phyloP scores from a whole-genome alignment of 257 asterid genomes.

The Lavandula angustifolia region DNA sequence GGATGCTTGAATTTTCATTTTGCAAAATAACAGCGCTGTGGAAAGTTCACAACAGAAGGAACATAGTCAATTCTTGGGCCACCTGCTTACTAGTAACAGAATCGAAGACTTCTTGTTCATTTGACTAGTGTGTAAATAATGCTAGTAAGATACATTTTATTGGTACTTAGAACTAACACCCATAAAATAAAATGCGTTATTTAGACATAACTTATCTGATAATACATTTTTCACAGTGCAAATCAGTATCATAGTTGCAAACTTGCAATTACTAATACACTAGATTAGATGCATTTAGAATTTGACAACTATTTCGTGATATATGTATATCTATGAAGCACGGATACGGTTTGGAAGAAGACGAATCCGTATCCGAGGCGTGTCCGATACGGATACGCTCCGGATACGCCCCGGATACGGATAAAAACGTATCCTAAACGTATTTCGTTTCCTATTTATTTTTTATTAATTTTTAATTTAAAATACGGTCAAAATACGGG shows the following conservation, averaged over 20 bases:
- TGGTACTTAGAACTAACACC: conserved; percentile 1
- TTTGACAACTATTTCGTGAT: not conserved
- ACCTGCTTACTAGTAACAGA: conserved; percentile 10
- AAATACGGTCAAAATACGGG: too few species aligned
- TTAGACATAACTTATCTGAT: not conserved
- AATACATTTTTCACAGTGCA: not conserved
- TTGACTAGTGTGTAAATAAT: not conserved
- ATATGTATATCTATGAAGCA: too few species aligned
- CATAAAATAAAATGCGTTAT: not conserved
- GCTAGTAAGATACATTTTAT: not conserved
- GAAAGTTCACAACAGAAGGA: conserved; percentile 29
- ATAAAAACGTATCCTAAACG: too few species aligned
- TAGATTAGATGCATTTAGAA: not conserved
- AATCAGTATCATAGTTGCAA: not conserved
- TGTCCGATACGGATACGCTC: too few species aligned
- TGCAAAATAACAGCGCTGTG: conserved; percentile 81
- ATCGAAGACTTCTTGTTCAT: not conserved
- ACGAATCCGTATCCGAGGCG: too few species aligned
- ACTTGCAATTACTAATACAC: not conserved
- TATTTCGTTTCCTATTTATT: too few species aligned
- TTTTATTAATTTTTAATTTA: too few species aligned
- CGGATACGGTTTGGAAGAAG: too few species aligned
- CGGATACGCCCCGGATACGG: too few species aligned
- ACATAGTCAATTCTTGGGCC: conserved; percentile 26
- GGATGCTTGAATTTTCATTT: conserved; percentile 80